Conservation (phyloP, 1,284 basidiomycete species). For the Golubevia pallescens region DNA sequence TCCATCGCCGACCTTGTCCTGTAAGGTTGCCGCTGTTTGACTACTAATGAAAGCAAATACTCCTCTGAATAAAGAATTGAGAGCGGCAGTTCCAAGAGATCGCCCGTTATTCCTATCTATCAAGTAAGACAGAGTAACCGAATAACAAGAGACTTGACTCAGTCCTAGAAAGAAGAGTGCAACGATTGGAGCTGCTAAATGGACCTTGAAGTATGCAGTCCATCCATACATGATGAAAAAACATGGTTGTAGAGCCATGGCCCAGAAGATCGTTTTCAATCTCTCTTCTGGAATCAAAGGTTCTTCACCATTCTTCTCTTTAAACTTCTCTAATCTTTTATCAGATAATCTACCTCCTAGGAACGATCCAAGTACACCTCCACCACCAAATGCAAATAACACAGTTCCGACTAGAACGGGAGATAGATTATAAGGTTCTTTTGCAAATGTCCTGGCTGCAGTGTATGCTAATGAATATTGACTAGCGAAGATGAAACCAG, state of each 20-base stretch:
- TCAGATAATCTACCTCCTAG: conserved; percentile 18
- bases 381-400: conserved; percentile 16
- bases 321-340: not conserved
- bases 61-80: conserved; percentile 18
- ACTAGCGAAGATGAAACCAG: conserved; percentile 11
- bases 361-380: conserved; percentile 20
- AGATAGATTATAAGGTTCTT: conserved; percentile 12
- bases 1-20: conserved; percentile 16
- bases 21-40: conserved; percentile 12
- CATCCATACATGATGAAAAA: conserved; percentile 17
- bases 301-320: too few species aligned
- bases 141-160: conserved; percentile 11
- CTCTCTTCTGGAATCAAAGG: not conserved
- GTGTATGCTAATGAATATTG: conserved; percentile 18
- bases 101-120: conserved; percentile 20
- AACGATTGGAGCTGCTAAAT: conserved; percentile 13
- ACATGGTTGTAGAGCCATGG: conserved; percentile 6
- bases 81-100: conserved; percentile 14
- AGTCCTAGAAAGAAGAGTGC: conserved; percentile 16
- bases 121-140: conserved; percentile 13
- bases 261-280: conserved; percentile 1
- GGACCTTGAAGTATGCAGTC: conserved; percentile 9
- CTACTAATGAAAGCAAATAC: conserved; percentile 16
- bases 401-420: conserved; percentile 19
- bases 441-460: conserved; percentile 15